Evolutionary conservation across 352 stramenopile genomes (phyloP), one percentile per base, ranked within the genome.

Genomic region (Thraustochytrium sp.): DNA sequence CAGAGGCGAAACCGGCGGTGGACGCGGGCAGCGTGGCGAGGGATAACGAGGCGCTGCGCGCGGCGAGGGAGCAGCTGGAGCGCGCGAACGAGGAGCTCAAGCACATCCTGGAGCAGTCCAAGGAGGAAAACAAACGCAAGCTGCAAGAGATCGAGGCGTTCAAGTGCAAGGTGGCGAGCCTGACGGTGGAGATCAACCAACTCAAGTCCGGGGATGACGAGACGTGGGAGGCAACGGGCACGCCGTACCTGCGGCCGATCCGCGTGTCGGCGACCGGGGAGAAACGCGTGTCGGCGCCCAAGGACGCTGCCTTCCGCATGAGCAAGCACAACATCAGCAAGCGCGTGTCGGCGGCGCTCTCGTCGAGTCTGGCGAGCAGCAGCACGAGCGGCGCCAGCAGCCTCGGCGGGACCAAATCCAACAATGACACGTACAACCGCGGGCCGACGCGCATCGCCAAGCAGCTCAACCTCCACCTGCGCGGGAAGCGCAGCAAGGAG

Each of bases 161-260:
- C 29, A 68, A 63, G 44, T 40, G 46, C 53, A 80, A 80, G n/a
- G 63, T 63, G 13, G 40, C 68, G 23, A 65, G 31, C 13, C 68
- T 80, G 23, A 80, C 68, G 37, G 68, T 80, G 26, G 68, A 80
- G 38, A 80, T 80, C 37, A 80, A 80, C 38, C 31, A 53, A 13
- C 31, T 80, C 48, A 80, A 75, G 44, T 63, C 44, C 68, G 68
- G 68, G 5, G 68, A 80, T 3, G 42, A 80, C 16, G 68, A 80
- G 5, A 53, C 31, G 13, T 80, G 68, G 68, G 68, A 80, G 38
- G 23, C 3, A 0, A 11, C 23, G 13, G 53, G 40, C 1, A 51
- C 48, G 37, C 68, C 42, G 42, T 80, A 80, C 38, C 68, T 80
- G 18, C 9, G 31, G 38, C 68, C 13, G 31, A 26, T 80, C 37